Base-by-base conservation (phyloP, 768 basidiomycete genomes). In the Sporobolomyces roseus region DNA sequence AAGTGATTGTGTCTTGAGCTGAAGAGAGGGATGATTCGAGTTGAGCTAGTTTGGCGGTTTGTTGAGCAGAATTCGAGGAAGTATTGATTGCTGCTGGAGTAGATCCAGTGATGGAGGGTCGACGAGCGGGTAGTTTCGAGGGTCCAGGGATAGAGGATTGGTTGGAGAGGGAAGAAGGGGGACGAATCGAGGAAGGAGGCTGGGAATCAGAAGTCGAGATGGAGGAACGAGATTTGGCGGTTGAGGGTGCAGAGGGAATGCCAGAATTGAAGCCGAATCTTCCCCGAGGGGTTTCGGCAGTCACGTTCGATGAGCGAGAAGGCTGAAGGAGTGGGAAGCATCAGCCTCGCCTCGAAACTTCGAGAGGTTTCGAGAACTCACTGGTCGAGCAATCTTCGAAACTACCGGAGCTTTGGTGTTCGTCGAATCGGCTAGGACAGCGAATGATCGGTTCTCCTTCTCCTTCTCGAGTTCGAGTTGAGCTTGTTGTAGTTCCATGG, bases 381-480 rank as follows among this genome's bases (percentile, higher is more conserved):
- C 66, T 0, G 67, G 67, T 14, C 67, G 54, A 36, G 61, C 67
- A 16, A 68, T 68, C 61, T 53, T 68, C 6, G 66, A 68, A 0
- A 35, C 3, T 1, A 27, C 21, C 7, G 49, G 3, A 17, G 38
- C 5, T 29, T 45, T 45, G 13, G 3, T 23, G 6, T 58, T 23
- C 2, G 45, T 32, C 38, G 48, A 14, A 2, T 14, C 35, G 2
- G 41, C 19, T 14, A 25, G 2, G 2, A 35, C 16, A 33, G 8
- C n/a, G n/a, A n/a, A 9, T 19, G 54, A 29, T 19, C 23, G 27
- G 8, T 48, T 53, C 61, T 70, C 69, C 49, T 59, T 66, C 35
- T 62, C 61, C 53, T 51, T 35, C 21, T 65, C 53, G 17, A 61
- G 43, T 2, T 65, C 54, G 16, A 54, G 27, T 30, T 70, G 46